Evolutionary conservation across 2,329 filamentous ascomycete species (phyloP), one percentile per base, ranked within the genome.

Genomic region (Metarhizium robertsii): DNA sequence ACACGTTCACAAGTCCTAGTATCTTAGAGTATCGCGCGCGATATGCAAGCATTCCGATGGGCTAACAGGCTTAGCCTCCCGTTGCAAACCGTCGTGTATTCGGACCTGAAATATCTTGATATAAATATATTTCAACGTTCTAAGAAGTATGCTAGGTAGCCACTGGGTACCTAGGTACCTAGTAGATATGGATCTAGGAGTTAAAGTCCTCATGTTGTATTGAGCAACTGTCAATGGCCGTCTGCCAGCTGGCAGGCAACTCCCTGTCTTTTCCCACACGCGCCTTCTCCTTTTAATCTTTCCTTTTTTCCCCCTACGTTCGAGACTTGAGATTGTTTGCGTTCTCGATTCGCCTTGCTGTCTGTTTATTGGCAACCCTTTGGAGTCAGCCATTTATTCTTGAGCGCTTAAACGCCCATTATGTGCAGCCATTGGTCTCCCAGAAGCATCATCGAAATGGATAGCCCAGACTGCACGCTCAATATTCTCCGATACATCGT

Each of bases 401-500:
- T 16, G 38, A 5, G 13, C 11, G 34, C 34, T 16, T 16, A 13
- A 16, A 16, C 13, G 38, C 38, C 2, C 38, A 40, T 40, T 11
- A 40, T 40, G 38, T 40, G 38, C 14, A 40, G 38, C 13, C 38
- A 40, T 40, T 40, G 14, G 11, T 40, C 38, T 16, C 38, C 38
- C 38, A 29, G 38, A 42, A 40, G 36, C 40, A 36, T 13, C 30
- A n/a, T 6, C 38, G 57, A 29, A 18, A 66, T 69, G 66, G 62
- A 65, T 16, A 36, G 54, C 5, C 51, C 55, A 1, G 1, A 53
- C 0, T 6, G 32, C 0, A 57, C 66, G n/a, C 43, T 68, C 13
- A 2, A 49, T 4, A 64, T 61, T 20, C n/a, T 66, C 30, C 59
- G 56, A 16, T 29, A 60, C 1, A 53, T 59, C 4, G 52, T 69